Evolutionary conservation across 1,284 basidiomycete species (phyloP), one percentile per base, ranked within the genome.

Genomic region (Heterobasidion parviporum): DNA sequence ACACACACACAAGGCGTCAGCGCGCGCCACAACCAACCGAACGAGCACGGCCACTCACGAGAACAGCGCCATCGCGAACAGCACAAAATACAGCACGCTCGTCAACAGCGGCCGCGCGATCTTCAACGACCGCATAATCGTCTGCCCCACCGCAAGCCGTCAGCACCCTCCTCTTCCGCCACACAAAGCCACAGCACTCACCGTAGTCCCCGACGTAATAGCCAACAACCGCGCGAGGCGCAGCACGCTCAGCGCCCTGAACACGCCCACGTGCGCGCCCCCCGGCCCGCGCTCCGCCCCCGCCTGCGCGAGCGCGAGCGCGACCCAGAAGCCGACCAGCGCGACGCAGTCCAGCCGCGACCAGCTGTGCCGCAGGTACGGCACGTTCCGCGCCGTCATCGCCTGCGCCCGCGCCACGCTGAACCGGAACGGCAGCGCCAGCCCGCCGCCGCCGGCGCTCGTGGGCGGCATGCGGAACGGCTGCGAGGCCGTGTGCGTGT

Each of bases 281-380:
- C 80, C 18, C 2, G n/a, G n/a, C 32, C 50, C 80, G 4, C 77
- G 74, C 69, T 98, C 95, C 38, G 80, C 64, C 0, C 89, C 87
- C 0, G 74, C 63, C 18, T 81, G 70, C 0, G 91, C 82, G 50
- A 98, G 75, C 1, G 68, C 69, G 65, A 98, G 94, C 4, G 81
- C 78, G 54, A 90, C 78, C 92, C 92, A 95, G 66, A 93, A 95
- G 57, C 82, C 76, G 20, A 85, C 59, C 51, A 98, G 83, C 2
- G 96, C 92, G 38, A 98, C 71, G 60, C 90, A 83, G 68, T 99
- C 95, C 56, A 97, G 88, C 35, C 95, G 81, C 63, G 88, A 92
- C 94, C 95, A 98, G 54, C 90, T 92, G 65, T 98, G 94, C 3
- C 96, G 81, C 4, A 98, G 75, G 67, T 94, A 99, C 0, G 96